A percentile compares a stretch with the other conserved stretches of the same genome.
phyloP scores from a whole-genome alignment of 2,329 filamentous ascomycete genomes.

The Clonostachys rosea region DNA sequence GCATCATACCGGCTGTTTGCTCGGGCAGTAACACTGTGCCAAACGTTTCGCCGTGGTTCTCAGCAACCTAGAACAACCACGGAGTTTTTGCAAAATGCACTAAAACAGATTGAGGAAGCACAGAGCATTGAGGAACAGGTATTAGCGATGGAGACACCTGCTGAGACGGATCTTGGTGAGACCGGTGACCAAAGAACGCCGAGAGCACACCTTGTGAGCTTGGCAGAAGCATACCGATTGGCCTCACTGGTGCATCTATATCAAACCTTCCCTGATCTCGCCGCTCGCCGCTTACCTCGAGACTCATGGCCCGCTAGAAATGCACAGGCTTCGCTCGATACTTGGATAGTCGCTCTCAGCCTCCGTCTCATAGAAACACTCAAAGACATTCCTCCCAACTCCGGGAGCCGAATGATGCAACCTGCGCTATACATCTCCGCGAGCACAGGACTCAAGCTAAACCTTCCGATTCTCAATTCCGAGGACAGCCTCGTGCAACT shows the following conservation, averaged over 20 bases:
- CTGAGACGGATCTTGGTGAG: slow-evolving; percentile 10
- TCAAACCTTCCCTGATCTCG: slow-evolving; percentile 27
- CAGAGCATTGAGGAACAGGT: slow-evolving; percentile 25
- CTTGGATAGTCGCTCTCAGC: slow-evolving; percentile 26
- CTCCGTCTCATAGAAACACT: slow-evolving; percentile 23
- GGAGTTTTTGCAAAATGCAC: slow-evolving; percentile 12
- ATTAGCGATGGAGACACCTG: slow-evolving; percentile 17
- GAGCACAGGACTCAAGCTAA: slow-evolving; percentile 23
- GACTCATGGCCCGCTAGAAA: slow-evolving; percentile 4
- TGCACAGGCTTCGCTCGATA: slow-evolving; percentile 20
- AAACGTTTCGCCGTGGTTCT: slow-evolving; percentile 20
- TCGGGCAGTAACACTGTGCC: slow-evolving; percentile 25
- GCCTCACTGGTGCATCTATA: slow-evolving; percentile 30
- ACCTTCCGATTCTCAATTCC: no score
- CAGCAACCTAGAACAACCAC: slow-evolving; percentile 13
- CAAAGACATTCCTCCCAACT: slow-evolving; percentile 23
- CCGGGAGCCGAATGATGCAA: slow-evolving; percentile 28
- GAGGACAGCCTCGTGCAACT: no score
- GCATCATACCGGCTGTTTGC: slow-evolving; percentile 22
- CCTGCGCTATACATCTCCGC: slow-evolving; percentile 28
- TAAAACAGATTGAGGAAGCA: slow-evolving; percentile 23
- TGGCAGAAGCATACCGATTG: slow-evolving; percentile 29
- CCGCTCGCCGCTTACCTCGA: slow-evolving; percentile 17
- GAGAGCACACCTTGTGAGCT: slow-evolving; percentile 19
- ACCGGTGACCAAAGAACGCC: slow-evolving; percentile 19